Evolutionary conservation across 306 rosid species (phyloP), one percentile per base, ranked within the genome.

Genomic region (cucumber (Cucumis sativus)): DNA sequence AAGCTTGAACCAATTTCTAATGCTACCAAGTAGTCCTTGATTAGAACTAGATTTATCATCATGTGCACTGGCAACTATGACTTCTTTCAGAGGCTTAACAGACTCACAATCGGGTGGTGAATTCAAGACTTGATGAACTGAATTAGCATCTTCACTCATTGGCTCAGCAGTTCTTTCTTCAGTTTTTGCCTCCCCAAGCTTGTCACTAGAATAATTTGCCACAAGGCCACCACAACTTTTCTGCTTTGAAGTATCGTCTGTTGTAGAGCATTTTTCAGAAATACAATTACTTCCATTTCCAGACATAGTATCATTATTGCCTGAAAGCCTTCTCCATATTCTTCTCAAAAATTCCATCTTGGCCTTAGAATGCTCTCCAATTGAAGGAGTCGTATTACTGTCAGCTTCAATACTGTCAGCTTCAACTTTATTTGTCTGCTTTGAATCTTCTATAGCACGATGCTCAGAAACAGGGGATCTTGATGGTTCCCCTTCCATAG

Each of bases 1-100:
- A 77, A 87, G 81, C 60, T 87, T 86, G 80, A 80, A 87, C 93
- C 85, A 84, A 66, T 82, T 72, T 62, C 58, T 79, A 43, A 84
- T 80, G 83, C 84, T 78, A 43, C 61, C 47, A 81, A 89, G 80
- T 78, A 88, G 70, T 66, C 85, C 83, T 39, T 61, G 85, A 78
- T 76, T 68, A 78, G 75, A 72, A 35, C 68, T 47, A 66, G 73
- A 60, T 40, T 71, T 78, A 62, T 68, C 74, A 30, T 51, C 45
- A 54, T 65, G 4, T 51, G 78, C 77, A 81, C 80, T 81, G 77
- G 77, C 43, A 81, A 72, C 61, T 16, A 51, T 10, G 55, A 25
- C 61, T 30, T 23, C 10, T 51, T 16, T 72, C 43, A 16, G 60
- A 51, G 10, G 77, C 60, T 43, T 85, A 62, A 60, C 78, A 66